Base-by-base conservation (phyloP, 2,329 filamentous ascomycete genomes). In the Geosmithia flava region DNA sequence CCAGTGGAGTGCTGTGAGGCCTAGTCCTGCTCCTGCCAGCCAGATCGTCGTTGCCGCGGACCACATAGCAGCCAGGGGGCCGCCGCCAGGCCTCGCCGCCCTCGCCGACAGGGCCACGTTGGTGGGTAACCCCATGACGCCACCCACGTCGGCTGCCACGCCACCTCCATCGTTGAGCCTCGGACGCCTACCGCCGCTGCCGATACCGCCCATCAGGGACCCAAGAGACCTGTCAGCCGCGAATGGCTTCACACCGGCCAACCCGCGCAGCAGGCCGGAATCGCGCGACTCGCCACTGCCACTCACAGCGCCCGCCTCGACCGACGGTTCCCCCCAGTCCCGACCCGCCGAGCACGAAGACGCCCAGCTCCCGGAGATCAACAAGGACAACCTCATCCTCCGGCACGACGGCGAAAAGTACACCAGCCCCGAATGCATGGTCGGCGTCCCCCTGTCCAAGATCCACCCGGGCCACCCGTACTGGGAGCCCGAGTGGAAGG, bases 401-500 rank as follows among this genome's bases (percentile, higher is more conserved):
- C 65, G 59, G 27, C 63, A 80, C 48, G 65, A 80, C 48, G 74
- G 75, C 44, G 59, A 54, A 7, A 59, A 72, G 4, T 75, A 74
- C 44, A 71, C 69, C 0, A 69, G 70, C 43, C 76, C 76, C 0
- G 64, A 70, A 20, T 70, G 75, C 53, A 72, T 76, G 54, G 64
- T 64, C 29, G 75, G 74, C 2, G 74, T 78, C 1, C 76, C 76
- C 1, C 53, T 78, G 2, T 68, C 62, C 39, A 75, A 74, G 55
- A 76, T 80, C 45, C 59, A 67, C 41, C 61, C 67, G 16, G 59
- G 55, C 7, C 70, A 80, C 41, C 69, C 72, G 0, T 79, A 79
- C 56, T 80, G 76, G 76, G 74, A 79, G 15, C 58, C 66, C 0
- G 65, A 68, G 3, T 80, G 76, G 76, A 66, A 67, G 11, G 59